Evolutionary conservation across 306 rosid species (phyloP).

Genomic region (Crataegus laevigata): DNA sequence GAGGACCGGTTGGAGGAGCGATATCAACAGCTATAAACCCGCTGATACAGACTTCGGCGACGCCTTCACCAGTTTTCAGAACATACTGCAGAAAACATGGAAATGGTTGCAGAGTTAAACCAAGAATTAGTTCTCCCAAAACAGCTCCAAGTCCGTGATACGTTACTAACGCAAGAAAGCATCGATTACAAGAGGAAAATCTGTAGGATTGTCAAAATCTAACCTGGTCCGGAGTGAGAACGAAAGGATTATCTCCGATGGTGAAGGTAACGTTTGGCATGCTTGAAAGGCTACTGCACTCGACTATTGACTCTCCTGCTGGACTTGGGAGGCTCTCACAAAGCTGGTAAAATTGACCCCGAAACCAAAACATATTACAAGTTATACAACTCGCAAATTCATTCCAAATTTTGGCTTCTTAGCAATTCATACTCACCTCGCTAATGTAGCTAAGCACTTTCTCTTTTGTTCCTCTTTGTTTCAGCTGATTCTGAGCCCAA

Average conservation of each 20-base stretch:
- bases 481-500: slow-evolving; percentile 77
- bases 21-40: slow-evolving; percentile 75
- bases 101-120: slow-evolving; percentile 11
- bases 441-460: slow-evolving; percentile 43
- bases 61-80: slow-evolving; percentile 68
- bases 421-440: slow-evolving; percentile 37
- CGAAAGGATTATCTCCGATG: slow-evolving; percentile 49
- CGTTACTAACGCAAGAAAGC: neutral
- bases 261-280: slow-evolving; percentile 74
- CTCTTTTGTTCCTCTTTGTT: slow-evolving; percentile 51
- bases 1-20: slow-evolving; percentile 70
- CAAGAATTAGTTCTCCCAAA: neutral
- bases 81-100: slow-evolving; percentile 49
- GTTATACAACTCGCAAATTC: neutral
- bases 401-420: neutral
- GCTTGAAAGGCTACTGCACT: slow-evolving; percentile 44
- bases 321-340: slow-evolving; percentile 84
- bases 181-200: neutral
- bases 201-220: slow-evolving; percentile 4
- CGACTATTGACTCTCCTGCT: slow-evolving; percentile 53
- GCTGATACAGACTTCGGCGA: slow-evolving; percentile 55
- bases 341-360: slow-evolving; percentile 35
- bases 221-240: slow-evolving; percentile 76
- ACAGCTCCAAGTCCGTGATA: neutral
- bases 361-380: slow-evolving; percentile 13